These are phyloP conservation scores for Morella rubra DNA, from an alignment of 306 rosid species.

Conservation along the genomic window DNA sequence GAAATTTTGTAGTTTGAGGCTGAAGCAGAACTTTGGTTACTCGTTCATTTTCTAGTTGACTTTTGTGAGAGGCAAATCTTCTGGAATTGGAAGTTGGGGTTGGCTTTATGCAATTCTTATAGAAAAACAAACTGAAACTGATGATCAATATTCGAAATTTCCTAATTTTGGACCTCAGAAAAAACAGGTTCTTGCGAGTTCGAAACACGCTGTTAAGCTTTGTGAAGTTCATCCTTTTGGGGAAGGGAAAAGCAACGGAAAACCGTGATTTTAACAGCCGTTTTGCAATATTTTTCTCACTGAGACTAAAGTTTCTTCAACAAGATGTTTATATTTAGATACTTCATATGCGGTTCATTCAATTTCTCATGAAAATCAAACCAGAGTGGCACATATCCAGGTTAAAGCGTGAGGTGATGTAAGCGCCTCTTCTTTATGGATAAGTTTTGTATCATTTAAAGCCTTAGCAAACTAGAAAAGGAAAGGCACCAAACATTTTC, in stretches of 20 bases:
- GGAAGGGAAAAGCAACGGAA: background rate
- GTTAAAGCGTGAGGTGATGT: background rate
- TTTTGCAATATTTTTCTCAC: slow-evolving; percentile 1
- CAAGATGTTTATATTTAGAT: slow-evolving; percentile 13
- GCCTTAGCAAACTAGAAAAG: background rate
- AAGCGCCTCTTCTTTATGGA: background rate
- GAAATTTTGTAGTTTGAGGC: slow-evolving; percentile 1
- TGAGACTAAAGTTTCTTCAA: slow-evolving; percentile 2
- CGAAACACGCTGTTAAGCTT: background rate
- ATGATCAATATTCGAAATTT: background rate
- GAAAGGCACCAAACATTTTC: background rate
- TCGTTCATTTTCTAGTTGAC: slow-evolving; percentile 20
- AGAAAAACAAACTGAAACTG: background rate
- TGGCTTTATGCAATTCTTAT: background rate
- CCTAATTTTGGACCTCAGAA: background rate
- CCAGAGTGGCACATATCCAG: background rate
- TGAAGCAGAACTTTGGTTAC: slow-evolving; percentile 3
- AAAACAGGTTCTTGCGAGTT: background rate
- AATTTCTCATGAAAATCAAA: background rate
- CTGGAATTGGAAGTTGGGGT: background rate
- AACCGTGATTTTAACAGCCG: background rate
- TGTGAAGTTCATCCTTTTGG: background rate
- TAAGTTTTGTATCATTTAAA: background rate
- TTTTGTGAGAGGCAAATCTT: slow-evolving; percentile 1
- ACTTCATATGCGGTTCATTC: too few relatives aligned